phyloP scores from a whole-genome alignment of 305 asterid species.

The Fraxinus baroniana region DNA sequence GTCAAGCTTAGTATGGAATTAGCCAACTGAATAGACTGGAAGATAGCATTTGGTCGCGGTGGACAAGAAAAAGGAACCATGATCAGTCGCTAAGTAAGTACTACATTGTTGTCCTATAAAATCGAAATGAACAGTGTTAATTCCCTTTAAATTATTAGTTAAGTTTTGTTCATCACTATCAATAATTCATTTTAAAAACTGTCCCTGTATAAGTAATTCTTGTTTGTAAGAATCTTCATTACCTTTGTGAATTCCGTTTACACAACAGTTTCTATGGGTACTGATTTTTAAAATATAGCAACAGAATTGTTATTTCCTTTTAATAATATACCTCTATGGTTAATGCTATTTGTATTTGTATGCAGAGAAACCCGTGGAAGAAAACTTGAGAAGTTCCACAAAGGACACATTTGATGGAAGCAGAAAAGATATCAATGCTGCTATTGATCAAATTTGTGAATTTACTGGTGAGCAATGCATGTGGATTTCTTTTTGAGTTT shows the following conservation, averaged over 20 bases:
- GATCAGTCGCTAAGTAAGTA: constrained; percentile 51
- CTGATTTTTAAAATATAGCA: neutral
- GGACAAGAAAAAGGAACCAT: constrained; percentile 56
- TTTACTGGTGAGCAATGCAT: constrained; percentile 61
- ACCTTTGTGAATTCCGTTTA: neutral
- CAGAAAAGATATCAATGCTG: constrained; percentile 85
- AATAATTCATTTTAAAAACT: neutral
- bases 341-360: constrained; percentile 22
- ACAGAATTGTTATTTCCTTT: neutral
- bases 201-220: neutral
- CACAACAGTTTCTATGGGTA: neutral
- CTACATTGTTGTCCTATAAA: constrained; percentile 4
- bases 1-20: constrained; percentile 64
- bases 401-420: constrained; percentile 93
- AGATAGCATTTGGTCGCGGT: constrained; percentile 91
- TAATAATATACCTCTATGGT: neutral
- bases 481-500: constrained; percentile 19
- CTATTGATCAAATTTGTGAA: constrained; percentile 83
- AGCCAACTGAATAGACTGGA: constrained; percentile 89
- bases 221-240: neutral
- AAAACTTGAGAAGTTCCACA: constrained; percentile 43
- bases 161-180: neutral
- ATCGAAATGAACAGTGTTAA: neutral
- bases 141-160: neutral
- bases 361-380: constrained; percentile 52